Conservation (phyloP, 2,329 filamentous ascomycete genomes). For the Colletotrichum sp. region DNA sequence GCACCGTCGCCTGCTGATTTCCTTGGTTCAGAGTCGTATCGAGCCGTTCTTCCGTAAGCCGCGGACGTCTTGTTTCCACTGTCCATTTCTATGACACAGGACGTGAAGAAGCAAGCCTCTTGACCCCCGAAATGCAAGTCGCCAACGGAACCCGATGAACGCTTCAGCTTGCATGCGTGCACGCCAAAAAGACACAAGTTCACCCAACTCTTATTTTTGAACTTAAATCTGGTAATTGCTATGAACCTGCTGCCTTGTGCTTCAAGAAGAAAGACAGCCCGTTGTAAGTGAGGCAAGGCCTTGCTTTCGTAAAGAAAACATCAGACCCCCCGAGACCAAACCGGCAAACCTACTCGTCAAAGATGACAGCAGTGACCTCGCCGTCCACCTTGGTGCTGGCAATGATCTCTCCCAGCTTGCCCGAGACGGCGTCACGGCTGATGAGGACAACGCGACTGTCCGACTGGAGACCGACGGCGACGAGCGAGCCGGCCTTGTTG, state of each 20-base stretch:
- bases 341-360: conserved; percentile 42
- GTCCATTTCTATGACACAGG: background rate
- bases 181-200: background rate
- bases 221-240: background rate
- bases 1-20: background rate
- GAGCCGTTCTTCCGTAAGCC: background rate
- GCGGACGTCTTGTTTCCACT: background rate
- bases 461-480: conserved; percentile 70
- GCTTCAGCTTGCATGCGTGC: background rate
- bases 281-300: background rate
- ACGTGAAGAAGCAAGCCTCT: background rate
- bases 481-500: conserved; percentile 65
- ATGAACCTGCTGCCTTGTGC: background rate
- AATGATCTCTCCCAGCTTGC: conserved; percentile 55
- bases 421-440: conserved; percentile 61
- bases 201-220: background rate
- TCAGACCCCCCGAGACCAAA: background rate
- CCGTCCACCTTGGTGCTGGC: conserved; percentile 47
- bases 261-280: background rate
- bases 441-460: conserved; percentile 67
- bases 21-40: background rate
- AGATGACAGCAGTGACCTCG: conserved; percentile 51
- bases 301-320: background rate
- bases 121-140: background rate
- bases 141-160: background rate